phyloP scores from a whole-genome alignment of 2,329 filamentous ascomycete genomes.

The Pseudocercospora fijiensis region DNA sequence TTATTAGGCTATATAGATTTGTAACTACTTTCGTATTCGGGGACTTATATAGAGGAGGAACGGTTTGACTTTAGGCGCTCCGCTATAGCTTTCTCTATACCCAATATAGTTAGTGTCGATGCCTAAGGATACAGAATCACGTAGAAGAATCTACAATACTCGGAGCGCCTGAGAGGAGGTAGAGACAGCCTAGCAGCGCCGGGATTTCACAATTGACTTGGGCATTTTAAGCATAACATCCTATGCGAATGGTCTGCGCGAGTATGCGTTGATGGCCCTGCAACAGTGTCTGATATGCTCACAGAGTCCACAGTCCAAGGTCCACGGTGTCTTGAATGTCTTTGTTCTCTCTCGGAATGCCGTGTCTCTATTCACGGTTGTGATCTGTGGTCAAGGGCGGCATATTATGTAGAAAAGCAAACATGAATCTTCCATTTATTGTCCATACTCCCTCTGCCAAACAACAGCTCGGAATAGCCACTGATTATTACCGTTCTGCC shows the following conservation, averaged over 20 bases:
- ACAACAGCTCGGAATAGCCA: background rate
- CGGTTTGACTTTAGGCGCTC: too few relatives aligned
- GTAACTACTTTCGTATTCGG: too few relatives aligned
- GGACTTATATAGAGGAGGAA: too few relatives aligned
- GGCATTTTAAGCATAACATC: background rate
- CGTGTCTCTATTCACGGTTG: background rate
- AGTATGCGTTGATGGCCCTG: background rate
- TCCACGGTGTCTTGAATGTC: background rate
- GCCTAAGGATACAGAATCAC: too few relatives aligned
- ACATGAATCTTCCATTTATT: background rate
- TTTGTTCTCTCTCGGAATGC: background rate
- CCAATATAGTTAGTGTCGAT: too few relatives aligned
- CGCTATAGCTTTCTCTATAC: too few relatives aligned
- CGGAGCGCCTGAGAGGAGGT: too few relatives aligned
- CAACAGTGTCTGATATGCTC: background rate
- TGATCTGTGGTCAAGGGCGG: background rate
- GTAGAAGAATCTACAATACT: too few relatives aligned
- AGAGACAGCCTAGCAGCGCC: background rate
- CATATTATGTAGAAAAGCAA: background rate
- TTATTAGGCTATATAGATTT: too few relatives aligned
- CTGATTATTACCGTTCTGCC: slow-evolving; percentile 2
- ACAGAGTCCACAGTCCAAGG: too few relatives aligned
- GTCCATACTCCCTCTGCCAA: background rate
- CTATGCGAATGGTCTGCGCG: background rate
- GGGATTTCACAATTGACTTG: background rate